Evolutionary conservation across 2,329 filamentous ascomycete species (phyloP).

Genomic region (Rugonectria rugulosa): DNA sequence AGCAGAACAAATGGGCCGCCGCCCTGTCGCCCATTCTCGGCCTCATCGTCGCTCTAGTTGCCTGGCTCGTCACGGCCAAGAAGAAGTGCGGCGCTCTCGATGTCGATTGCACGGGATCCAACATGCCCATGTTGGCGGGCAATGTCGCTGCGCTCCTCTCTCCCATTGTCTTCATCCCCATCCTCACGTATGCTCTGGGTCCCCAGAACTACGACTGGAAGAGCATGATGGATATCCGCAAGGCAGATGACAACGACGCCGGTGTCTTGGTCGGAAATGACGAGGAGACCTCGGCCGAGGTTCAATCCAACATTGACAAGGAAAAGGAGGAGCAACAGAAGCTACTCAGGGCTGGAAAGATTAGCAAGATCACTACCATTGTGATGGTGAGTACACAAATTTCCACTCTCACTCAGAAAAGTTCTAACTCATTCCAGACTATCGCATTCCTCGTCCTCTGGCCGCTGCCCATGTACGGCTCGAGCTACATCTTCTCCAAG

Average conservation of each 20-base stretch:
- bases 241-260: constrained; percentile 79
- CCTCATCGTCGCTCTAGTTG: constrained; percentile 70
- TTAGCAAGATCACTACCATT: constrained; percentile 48
- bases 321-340: constrained; percentile 51
- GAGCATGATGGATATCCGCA: constrained; percentile 81
- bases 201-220: constrained; percentile 84
- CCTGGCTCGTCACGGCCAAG: constrained; percentile 76
- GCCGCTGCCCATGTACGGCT: constrained; percentile 92
- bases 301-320: no score
- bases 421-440: constrained; percentile 48
- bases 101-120: constrained; percentile 79
- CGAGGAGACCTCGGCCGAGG: constrained; percentile 13
- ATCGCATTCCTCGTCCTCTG: constrained; percentile 80
- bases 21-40: constrained; percentile 73
- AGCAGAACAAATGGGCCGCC: constrained; percentile 78
- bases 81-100: constrained; percentile 72
- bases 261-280: constrained; percentile 51
- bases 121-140: constrained; percentile 86
- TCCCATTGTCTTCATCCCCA: constrained; percentile 75
- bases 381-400: constrained; percentile 37
- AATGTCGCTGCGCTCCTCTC: constrained; percentile 85
- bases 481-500: constrained; percentile 69
- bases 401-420: rapidly evolving
- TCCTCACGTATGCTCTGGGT: constrained; percentile 70
- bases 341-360: constrained; percentile 61